These are phyloP conservation scores for Fusarium phyllophilum DNA, from an alignment of 2,329 filamentous ascomycete species.

Conservation along the genomic window DNA sequence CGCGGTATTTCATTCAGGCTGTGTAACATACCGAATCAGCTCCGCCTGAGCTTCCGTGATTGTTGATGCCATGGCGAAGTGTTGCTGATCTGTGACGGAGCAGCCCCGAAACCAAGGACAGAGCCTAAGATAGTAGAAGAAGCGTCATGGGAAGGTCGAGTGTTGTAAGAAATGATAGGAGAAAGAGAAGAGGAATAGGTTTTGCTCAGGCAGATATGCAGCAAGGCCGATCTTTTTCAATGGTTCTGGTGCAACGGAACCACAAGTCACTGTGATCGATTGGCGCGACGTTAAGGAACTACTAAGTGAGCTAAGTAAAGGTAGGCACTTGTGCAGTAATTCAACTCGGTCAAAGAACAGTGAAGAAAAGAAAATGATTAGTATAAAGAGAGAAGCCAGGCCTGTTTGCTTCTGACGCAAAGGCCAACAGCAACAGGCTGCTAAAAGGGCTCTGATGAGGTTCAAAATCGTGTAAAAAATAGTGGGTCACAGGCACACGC, in stretches of 20 bases:
- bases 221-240: slow-evolving; percentile 19
- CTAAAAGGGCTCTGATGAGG: slow-evolving; percentile 38
- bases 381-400: slow-evolving; percentile 21
- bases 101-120: slow-evolving; percentile 33
- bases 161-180: slow-evolving; percentile 2
- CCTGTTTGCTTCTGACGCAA: slow-evolving; percentile 37
- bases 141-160: slow-evolving; percentile 40
- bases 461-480: slow-evolving; percentile 40
- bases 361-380: slow-evolving; percentile 18
- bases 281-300: slow-evolving; percentile 9
- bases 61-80: slow-evolving; percentile 49
- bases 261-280: slow-evolving; percentile 22
- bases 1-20: not conserved
- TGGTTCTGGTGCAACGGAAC: slow-evolving; percentile 17
- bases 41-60: slow-evolving; percentile 64
- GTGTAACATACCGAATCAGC: slow-evolving; percentile 62
- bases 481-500: slow-evolving; percentile 31
- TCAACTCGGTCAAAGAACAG: slow-evolving; percentile 9
- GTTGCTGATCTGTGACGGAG: slow-evolving; percentile 17
- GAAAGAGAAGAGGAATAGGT: not conserved
- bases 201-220: slow-evolving; percentile 27
- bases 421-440: slow-evolving; percentile 26
- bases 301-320: not conserved
- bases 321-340: not conserved
- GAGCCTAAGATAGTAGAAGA: slow-evolving; percentile 35